phyloP scores from a whole-genome alignment of 2,329 filamentous ascomycete species.

The Calonectria pseudoturangicola region DNA sequence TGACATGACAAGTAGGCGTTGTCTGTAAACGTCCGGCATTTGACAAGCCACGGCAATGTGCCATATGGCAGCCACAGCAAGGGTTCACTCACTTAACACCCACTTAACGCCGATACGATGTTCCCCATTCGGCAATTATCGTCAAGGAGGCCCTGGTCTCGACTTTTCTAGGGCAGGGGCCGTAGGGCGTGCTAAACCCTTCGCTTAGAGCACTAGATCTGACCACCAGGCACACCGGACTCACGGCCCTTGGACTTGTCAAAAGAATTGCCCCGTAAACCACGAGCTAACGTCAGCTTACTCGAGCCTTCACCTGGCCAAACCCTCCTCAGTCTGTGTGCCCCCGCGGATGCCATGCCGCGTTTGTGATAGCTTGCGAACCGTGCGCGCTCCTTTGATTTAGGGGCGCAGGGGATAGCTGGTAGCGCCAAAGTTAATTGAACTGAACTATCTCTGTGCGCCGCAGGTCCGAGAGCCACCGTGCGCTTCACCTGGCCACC shows the following conservation, averaged over 20 bases:
- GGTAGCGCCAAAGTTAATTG: constrained; percentile 39
- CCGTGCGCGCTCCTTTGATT: constrained; percentile 17
- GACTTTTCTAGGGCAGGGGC: not conserved
- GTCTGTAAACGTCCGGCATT: not conserved
- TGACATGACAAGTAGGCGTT: not conserved
- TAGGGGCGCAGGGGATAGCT: constrained; percentile 32
- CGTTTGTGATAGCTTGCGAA: constrained; percentile 19
- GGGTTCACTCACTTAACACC: not conserved
- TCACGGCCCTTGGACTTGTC: not conserved
- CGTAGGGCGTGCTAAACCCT: not conserved
- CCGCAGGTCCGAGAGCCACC: constrained; percentile 11
- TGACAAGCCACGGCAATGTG: not conserved
- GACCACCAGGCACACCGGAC: not conserved
- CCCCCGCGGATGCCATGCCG: constrained; percentile 9
- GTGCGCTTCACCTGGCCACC: not conserved
- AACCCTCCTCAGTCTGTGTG: constrained; percentile 5
- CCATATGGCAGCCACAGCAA: not conserved
- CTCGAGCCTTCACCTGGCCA: not conserved
- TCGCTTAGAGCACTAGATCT: constrained; percentile 3
- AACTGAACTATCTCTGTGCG: constrained; percentile 13
- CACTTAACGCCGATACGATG: not conserved
- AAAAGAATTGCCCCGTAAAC: not conserved
- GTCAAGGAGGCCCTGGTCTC: not conserved
- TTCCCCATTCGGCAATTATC: not conserved
- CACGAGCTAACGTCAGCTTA: not conserved